Evolutionary conservation across 192 early-diverging fungal species (phyloP).

Genomic region (Umbelopsis sp.): DNA sequence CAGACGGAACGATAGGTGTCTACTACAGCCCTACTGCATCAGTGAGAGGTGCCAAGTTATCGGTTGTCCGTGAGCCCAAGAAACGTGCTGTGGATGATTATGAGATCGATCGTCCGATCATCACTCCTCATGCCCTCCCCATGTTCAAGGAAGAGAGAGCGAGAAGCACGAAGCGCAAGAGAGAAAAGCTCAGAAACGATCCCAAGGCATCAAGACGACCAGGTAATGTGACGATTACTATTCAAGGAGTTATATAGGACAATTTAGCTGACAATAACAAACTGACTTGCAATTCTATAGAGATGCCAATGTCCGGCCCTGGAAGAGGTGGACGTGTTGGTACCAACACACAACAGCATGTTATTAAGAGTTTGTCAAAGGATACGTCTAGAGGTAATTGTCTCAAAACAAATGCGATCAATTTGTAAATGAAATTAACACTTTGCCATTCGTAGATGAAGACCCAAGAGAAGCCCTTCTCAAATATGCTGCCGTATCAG

Average conservation of each 20-base stretch:
- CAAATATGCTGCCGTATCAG: slow-evolving; percentile 79
- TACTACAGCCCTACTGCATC: slow-evolving; percentile 74
- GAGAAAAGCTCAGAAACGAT: slow-evolving; percentile 72
- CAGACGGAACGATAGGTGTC: slow-evolving; percentile 74
- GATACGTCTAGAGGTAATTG: slow-evolving; percentile 59
- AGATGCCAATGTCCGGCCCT: slow-evolving; percentile 75
- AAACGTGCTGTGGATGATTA: slow-evolving; percentile 61
- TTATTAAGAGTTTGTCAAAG: slow-evolving; percentile 78
- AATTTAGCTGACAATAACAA: slow-evolving; percentile 1
- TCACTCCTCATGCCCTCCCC: slow-evolving; percentile 87
- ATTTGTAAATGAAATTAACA: not conserved
- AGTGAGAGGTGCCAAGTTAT: slow-evolving; percentile 72
- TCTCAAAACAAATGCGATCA: not conserved
- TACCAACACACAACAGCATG: slow-evolving; percentile 79
- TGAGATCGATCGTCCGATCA: slow-evolving; percentile 71
- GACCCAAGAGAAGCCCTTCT: slow-evolving; percentile 94
- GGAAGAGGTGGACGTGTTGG: slow-evolving; percentile 88
- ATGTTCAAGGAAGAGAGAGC: slow-evolving; percentile 80
- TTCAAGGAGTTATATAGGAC: not conserved
- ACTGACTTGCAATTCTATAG: slow-evolving; percentile 21
- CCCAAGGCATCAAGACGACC: slow-evolving; percentile 74
- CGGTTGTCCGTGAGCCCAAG: slow-evolving; percentile 67
- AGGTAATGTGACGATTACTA: slow-evolving; percentile 34
- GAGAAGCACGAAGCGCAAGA: slow-evolving; percentile 66
- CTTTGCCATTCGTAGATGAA: slow-evolving; percentile 56